A percentile compares a stretch with the other conserved stretches of the same genome.
Conservation (phyloP, 257 asterid genomes). For the Nicotiana noctiflora region DNA sequence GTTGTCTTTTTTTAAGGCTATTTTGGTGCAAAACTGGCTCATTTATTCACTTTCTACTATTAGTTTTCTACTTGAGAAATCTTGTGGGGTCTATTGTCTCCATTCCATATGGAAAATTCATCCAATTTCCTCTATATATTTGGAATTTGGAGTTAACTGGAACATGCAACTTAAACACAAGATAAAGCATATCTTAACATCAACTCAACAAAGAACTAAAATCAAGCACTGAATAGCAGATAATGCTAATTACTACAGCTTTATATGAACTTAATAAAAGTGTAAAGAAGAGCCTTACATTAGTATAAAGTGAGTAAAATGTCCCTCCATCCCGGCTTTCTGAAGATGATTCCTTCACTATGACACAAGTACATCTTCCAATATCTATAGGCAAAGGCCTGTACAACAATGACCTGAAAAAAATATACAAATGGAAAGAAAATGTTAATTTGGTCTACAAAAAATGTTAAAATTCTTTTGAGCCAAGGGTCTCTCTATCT, state of each 20-base stretch:
- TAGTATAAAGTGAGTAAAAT: slow-evolving; percentile 72
- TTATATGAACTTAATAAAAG: neutral
- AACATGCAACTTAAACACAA: neutral
- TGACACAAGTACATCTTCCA: slow-evolving; percentile 83
- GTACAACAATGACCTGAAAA: slow-evolving; percentile 62
- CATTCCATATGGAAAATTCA: neutral
- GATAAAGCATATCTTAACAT: too few relatives aligned
- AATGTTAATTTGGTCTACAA: too few relatives aligned
- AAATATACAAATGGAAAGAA: neutral
- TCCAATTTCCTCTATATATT: neutral
- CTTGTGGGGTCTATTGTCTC: neutral
- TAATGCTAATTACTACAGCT: neutral
- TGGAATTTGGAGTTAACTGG: neutral
- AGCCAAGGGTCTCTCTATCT: too few relatives aligned
- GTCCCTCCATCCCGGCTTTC: slow-evolving; percentile 54
- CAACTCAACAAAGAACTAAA: neutral
- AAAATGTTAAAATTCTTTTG: too few relatives aligned
- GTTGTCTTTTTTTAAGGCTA: neutral
- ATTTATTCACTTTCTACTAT: neutral
- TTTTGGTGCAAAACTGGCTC: neutral
- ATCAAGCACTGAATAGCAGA: neutral
- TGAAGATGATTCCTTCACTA: slow-evolving; percentile 67
- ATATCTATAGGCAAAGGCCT: slow-evolving; percentile 89
- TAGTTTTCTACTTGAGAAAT: neutral
- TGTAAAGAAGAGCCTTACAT: slow-evolving; percentile 34